Base-by-base conservation (phyloP, 2,329 filamentous ascomycete genomes). In the Fusarium newnesense region DNA sequence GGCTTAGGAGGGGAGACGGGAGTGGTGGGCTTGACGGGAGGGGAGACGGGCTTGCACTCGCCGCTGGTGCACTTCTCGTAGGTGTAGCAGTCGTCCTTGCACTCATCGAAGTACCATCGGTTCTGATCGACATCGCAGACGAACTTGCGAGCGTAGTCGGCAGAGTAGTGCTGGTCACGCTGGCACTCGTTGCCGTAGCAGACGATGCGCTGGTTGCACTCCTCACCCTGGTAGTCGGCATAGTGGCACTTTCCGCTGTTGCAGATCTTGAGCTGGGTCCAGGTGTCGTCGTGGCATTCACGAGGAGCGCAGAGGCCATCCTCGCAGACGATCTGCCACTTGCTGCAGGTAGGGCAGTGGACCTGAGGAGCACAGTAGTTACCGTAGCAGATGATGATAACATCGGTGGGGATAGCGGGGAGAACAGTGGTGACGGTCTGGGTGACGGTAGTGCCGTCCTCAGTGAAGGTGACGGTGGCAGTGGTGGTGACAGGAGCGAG, bases 131-230 rank as follows among this genome's bases (percentile, higher is more conserved):
- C 59, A 9, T 69, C 65, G 77, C 82, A 83, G 75, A 79, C 73
- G 44, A 78, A 73, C 69, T 82, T 80, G 76, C 80, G 80, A 59
- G 74, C 61, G 61, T 76, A 68, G 75, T 80, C 71, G 39, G 73
- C 72, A 53, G 72, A 64, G 76, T 78, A 79, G 57, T 77, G 69
- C 71, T 77, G 78, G 32, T 75, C 70, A 58, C 61, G 60, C 24
- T 66, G 64, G 75, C 81, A 83, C 62, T 79, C 71, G 61, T 72
- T 75, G 50, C 78, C 76, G 67, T 75, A 75, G 80, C 80, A 83
- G 75, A 79, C 72, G 57, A 82, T 69, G 78, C 82, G 82, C 66
- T 77, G 80, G 61, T 74, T 74, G 78, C 80, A 82, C 37, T 78
- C 50, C 16, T 76, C 66, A 9, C 72, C 76, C 24, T 75, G 47